A percentile compares a stretch with the other conserved stretches of the same genome.
Conservation (phyloP, 1,139 yeast genomes). For the Hyphopichia khmerensis region DNA sequence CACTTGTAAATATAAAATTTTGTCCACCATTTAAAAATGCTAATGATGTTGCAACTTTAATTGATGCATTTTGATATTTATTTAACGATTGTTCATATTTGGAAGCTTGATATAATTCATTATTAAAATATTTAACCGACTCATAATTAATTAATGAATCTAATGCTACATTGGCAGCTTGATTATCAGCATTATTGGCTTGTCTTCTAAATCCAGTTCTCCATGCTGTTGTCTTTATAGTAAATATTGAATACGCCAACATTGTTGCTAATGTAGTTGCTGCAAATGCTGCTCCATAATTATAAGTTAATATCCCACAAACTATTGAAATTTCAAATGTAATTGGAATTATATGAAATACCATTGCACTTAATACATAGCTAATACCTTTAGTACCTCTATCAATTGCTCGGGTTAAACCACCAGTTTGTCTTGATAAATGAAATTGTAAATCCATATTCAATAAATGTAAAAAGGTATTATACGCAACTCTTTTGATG, state of each 20-base stretch:
- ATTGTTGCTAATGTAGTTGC: constrained; percentile 85
- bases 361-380: constrained; percentile 91
- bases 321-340: constrained; percentile 90
- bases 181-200: constrained; percentile 92
- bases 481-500: constrained; percentile 83
- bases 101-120: constrained; percentile 74
- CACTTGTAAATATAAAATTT: constrained; percentile 84
- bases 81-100: constrained; percentile 79
- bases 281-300: constrained; percentile 87
- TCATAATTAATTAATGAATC: constrained; percentile 94
- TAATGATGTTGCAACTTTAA: constrained; percentile 88
- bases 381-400: constrained; percentile 98
- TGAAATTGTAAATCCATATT: constrained; percentile 89
- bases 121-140: constrained; percentile 91
- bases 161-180: constrained; percentile 90
- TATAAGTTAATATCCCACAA: constrained; percentile 89
- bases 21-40: constrained; percentile 93
- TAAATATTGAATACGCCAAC: constrained; percentile 82
- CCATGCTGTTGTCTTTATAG: constrained; percentile 95
- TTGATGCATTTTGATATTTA: constrained; percentile 76
- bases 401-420: constrained; percentile 92
- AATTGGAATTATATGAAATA: constrained; percentile 92
- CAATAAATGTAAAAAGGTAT: constrained; percentile 80
- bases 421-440: constrained; percentile 90
- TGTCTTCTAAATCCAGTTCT: constrained; percentile 86